phyloP scores from a whole-genome alignment of 2,329 filamentous ascomycete species.

The Fusarium zealandicum region DNA sequence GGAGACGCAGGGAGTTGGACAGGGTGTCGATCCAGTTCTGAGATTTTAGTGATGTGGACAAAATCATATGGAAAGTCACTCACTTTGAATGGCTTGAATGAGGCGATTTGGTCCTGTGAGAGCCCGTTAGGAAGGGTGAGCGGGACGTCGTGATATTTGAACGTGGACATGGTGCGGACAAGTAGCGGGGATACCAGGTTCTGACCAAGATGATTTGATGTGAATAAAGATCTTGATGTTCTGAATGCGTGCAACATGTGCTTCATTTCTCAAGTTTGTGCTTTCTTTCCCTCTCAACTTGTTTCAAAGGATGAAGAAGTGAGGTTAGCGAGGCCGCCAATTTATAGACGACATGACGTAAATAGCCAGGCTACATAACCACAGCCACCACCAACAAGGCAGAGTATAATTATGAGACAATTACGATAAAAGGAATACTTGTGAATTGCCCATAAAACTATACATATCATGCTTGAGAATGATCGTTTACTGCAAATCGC shows the following conservation, averaged over 20 bases:
- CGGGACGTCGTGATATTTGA: constrained; percentile 45
- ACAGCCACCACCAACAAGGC: no score
- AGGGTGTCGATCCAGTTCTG: constrained; percentile 60
- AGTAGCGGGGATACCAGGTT: background rate
- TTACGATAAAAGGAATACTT: background rate
- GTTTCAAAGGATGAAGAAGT: no score
- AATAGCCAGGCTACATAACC: background rate
- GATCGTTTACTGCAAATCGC: no score
- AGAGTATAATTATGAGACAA: no score
- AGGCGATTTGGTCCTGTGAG: constrained; percentile 52
- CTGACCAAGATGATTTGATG: constrained; percentile 1
- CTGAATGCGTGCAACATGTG: constrained; percentile 1
- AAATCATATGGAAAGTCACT: constrained; percentile 1
- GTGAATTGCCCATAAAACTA: background rate
- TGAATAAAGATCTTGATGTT: constrained; percentile 2
- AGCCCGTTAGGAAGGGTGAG: constrained; percentile 56
- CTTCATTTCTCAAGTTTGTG: constrained; percentile 24
- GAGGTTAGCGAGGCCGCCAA: no score
- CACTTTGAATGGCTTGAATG: constrained; percentile 61
- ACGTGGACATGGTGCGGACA: constrained; percentile 34
- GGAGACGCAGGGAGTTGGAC: constrained; percentile 55
- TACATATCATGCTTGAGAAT: no score
- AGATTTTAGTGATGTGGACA: background rate
- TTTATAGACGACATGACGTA: constrained; percentile 16
- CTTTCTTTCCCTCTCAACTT: no score